Conservation (phyloP, 768 basidiomycete species). For the Boletus sensibilis region DNA sequence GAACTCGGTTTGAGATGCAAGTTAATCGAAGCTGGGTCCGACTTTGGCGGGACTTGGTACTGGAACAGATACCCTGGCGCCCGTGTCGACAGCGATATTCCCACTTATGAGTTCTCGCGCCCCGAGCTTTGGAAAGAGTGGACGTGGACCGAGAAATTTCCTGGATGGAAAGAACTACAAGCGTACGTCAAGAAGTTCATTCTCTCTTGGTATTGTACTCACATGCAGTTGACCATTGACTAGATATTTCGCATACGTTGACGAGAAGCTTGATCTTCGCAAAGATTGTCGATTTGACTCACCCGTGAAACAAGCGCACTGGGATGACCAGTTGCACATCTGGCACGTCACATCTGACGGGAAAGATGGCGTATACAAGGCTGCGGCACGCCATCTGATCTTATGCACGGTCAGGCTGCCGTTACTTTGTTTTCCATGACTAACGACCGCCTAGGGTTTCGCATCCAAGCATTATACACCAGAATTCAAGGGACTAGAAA, state of each 20-base stretch:
- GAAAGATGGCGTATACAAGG: constrained; percentile 9
- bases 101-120: constrained; percentile 7
- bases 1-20: no score
- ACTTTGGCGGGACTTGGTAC: constrained; percentile 16
- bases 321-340: constrained; percentile 9
- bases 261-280: constrained; percentile 10
- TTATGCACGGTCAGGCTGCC: constrained; percentile 9
- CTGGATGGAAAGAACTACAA: no score
- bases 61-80: constrained; percentile 16
- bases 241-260: no score
- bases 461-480: constrained; percentile 12
- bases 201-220: background rate
- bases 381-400: constrained; percentile 12
- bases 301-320: constrained; percentile 4
- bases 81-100: constrained; percentile 11
- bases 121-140: constrained; percentile 14
- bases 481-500: constrained; percentile 5
- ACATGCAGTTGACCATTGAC: background rate
- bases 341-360: constrained; percentile 7
- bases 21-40: no score
- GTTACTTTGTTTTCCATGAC: background rate
- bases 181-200: background rate
- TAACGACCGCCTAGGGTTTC: background rate
- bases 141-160: constrained; percentile 15
- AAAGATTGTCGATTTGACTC: constrained; percentile 17